Conservation (phyloP, 179 eudicot genomes). For the Carnegiea gigantea region DNA sequence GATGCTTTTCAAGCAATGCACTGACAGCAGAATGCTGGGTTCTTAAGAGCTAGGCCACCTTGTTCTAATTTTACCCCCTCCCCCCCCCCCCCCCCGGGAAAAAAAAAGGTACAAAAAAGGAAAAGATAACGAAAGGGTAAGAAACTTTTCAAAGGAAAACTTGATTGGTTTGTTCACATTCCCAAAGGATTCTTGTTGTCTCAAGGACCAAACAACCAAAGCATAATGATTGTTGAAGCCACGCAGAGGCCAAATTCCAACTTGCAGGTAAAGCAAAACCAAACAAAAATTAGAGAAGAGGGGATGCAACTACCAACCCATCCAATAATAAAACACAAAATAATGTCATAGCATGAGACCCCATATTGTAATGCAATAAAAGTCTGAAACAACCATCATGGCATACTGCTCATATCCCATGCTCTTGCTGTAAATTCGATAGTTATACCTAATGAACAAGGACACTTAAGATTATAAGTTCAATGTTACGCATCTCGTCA, state of each 20-base stretch:
- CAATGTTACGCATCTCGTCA: neutral
- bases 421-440: neutral
- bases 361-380: neutral
- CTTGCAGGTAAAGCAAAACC: neutral
- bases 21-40: too few species aligned
- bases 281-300: neutral
- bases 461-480: neutral
- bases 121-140: neutral
- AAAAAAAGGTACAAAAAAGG: neutral
- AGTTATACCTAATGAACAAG: neutral
- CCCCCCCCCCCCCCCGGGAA: neutral
- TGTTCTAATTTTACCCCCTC: neutral
- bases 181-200: slow-evolving; percentile 17
- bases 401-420: neutral
- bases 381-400: neutral
- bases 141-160: slow-evolving; percentile 8
- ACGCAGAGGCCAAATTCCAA: neutral
- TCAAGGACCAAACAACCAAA: neutral
- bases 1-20: slow-evolving; percentile 4
- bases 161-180: neutral
- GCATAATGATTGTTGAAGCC: neutral
- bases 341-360: neutral
- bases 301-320: neutral
- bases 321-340: neutral
- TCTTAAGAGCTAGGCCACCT: too few species aligned